Conservation (phyloP, 257 asterid genomes). For the Salvia splendens region DNA sequence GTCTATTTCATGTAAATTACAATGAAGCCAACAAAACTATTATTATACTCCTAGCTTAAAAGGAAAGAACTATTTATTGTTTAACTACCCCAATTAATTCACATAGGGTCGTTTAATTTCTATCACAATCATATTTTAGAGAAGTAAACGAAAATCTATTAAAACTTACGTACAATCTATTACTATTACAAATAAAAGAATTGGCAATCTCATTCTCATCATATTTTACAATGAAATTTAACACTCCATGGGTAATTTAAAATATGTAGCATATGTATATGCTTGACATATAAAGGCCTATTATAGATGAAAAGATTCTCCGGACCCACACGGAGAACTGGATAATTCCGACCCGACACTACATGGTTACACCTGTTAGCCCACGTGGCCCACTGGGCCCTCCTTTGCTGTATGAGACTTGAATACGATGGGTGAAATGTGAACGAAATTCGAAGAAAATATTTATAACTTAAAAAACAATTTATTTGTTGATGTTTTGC, state of each 20-base stretch:
- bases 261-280: neutral
- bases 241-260: too few relatives aligned
- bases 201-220: too few relatives aligned
- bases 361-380: conserved; percentile 27
- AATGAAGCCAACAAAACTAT: neutral
- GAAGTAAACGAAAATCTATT: too few relatives aligned
- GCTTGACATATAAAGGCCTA: neutral
- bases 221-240: too few relatives aligned
- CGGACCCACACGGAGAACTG: conserved; percentile 41
- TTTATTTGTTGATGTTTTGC: too few relatives aligned
- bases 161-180: too few relatives aligned
- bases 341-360: conserved; percentile 27
- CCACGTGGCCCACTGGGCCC: conserved; percentile 34
- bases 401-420: neutral
- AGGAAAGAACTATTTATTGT: neutral
- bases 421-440: conserved; percentile 6
- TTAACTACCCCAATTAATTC: too few relatives aligned
- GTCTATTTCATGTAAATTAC: conserved; percentile 24
- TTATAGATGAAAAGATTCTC: conserved; percentile 28
- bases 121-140: too few relatives aligned
- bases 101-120: too few relatives aligned
- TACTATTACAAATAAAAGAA: too few relatives aligned
- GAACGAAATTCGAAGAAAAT: neutral
- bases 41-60: neutral
- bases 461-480: neutral